These are phyloP conservation scores for Venturia aucupariae DNA, from an alignment of 2,329 filamentous ascomycete species.

Conservation along the genomic window DNA sequence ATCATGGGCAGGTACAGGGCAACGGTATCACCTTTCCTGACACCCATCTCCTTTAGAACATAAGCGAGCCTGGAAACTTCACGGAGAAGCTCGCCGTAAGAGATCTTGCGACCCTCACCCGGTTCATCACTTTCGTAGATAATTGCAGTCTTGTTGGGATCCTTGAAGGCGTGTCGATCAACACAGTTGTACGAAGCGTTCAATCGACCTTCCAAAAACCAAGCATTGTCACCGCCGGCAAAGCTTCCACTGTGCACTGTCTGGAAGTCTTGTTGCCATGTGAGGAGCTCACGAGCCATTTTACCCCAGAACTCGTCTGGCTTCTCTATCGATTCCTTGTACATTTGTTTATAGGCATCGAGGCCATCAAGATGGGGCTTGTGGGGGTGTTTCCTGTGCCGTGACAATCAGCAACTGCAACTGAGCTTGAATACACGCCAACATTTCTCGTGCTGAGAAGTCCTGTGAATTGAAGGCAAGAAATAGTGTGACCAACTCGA, in stretches of 20 bases:
- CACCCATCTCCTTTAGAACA: slow-evolving; percentile 88
- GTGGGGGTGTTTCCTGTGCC: slow-evolving; percentile 46
- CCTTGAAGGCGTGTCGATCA: slow-evolving; percentile 90
- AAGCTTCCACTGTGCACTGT: slow-evolving; percentile 76
- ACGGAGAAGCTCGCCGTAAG: slow-evolving; percentile 84
- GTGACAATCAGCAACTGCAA: background rate
- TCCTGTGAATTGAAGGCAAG: background rate
- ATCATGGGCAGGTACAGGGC: slow-evolving; percentile 99
- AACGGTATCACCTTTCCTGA: slow-evolving; percentile 94
- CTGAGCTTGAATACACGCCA: background rate
- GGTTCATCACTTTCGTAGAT: slow-evolving; percentile 98
- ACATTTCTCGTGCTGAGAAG: background rate
- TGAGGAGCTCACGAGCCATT: slow-evolving; percentile 77
- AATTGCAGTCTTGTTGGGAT: slow-evolving; percentile 88
- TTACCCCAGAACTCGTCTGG: slow-evolving; percentile 85
- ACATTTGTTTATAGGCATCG: slow-evolving; percentile 55
- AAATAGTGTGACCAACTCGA: slow-evolving; percentile 5
- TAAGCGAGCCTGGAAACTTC: slow-evolving; percentile 83
- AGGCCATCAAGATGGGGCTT: slow-evolving; percentile 51
- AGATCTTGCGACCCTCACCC: slow-evolving; percentile 76
- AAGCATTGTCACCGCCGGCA: slow-evolving; percentile 71
- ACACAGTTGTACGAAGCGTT: slow-evolving; percentile 98
- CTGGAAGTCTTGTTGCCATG: slow-evolving; percentile 86
- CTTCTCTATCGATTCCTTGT: slow-evolving; percentile 78
- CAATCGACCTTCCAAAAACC: slow-evolving; percentile 88